A percentile compares a stretch with the other conserved stretches of the same genome.
Evolutionary conservation across 495 filamentous ascomycete species (phyloP).

Genomic region (Tuber magnatum): DNA sequence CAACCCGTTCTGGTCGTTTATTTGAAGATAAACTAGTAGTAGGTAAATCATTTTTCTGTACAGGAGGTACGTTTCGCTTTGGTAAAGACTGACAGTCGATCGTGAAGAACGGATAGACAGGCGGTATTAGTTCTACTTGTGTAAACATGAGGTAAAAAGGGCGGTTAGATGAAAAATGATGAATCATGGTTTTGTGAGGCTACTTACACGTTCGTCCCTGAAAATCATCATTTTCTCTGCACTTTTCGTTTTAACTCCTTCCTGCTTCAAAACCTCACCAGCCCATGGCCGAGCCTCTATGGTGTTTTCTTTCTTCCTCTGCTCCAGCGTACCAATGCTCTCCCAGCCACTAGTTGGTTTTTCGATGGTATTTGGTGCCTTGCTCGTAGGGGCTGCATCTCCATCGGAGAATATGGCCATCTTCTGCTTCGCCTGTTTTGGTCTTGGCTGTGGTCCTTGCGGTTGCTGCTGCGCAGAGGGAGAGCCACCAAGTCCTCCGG

Average conservation of each 20-base stretch:
- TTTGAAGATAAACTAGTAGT: conserved; percentile 15
- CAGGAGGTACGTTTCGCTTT: neutral
- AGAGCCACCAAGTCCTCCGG: conserved; percentile 21
- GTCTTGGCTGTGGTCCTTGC: conserved; percentile 41
- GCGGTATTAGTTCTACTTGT: conserved; percentile 41
- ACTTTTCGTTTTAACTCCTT: conserved; percentile 63
- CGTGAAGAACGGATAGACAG: conserved; percentile 21
- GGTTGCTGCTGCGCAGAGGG: conserved; percentile 58
- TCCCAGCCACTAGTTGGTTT: conserved; percentile 70
- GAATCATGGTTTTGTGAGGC: conserved; percentile 7
- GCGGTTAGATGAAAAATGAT: conserved; percentile 25
- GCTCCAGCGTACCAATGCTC: conserved; percentile 72
- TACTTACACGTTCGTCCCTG: conserved; percentile 81
- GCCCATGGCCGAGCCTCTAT: conserved; percentile 84
- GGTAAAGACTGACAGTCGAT: conserved; percentile 34
- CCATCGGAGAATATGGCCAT: conserved; percentile 85
- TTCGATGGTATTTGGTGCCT: conserved; percentile 32
- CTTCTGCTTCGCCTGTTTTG: conserved; percentile 66
- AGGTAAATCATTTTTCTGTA: conserved; percentile 10
- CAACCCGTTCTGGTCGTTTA: conserved; percentile 60
- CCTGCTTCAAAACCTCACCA: conserved; percentile 81
- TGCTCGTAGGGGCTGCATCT: conserved; percentile 49
- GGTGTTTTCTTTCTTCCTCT: conserved; percentile 89
- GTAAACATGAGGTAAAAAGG: conserved; percentile 35
- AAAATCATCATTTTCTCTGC: conserved; percentile 79